Evolutionary conservation across 2,329 filamentous ascomycete species (phyloP).

Genomic region (Venturia oleaginea): DNA sequence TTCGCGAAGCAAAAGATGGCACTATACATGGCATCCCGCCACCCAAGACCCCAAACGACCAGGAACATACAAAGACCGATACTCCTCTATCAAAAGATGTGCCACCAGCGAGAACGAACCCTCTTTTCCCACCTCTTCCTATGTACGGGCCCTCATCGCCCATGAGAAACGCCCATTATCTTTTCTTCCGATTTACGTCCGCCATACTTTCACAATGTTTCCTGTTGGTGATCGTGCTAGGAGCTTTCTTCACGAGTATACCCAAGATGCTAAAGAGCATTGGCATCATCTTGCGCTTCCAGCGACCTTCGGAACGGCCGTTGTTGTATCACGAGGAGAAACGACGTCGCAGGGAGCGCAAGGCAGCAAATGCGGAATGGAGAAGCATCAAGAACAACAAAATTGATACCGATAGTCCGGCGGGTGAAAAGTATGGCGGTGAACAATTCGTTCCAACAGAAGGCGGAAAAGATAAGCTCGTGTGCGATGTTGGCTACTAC

Average conservation of each 20-base stretch:
- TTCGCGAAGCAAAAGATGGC: conserved; percentile 35
- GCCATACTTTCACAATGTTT: conserved; percentile 72
- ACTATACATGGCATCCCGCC: conserved; percentile 30
- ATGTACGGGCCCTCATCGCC: conserved; percentile 67
- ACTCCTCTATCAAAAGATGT: conserved; percentile 34
- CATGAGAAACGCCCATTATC: conserved; percentile 56
- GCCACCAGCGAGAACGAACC: conserved; percentile 62
- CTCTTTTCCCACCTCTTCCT: conserved; percentile 76
- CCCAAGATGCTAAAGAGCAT: conserved; percentile 41
- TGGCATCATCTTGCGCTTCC: conserved; percentile 47
- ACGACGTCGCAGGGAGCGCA: conserved; percentile 47
- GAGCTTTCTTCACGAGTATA: conserved; percentile 60
- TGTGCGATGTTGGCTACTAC: conserved; percentile 77
- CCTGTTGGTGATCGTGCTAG: conserved; percentile 64
- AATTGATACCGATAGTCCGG: conserved; percentile 24
- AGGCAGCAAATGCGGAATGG: conserved; percentile 46
- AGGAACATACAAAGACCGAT: conserved; percentile 22
- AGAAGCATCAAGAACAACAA: conserved; percentile 25
- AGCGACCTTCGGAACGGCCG: conserved; percentile 50
- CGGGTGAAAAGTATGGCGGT: conserved; percentile 35
- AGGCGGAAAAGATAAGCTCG: conserved; percentile 68
- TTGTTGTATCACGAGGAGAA: conserved; percentile 68
- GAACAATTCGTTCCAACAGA: conserved; percentile 65
- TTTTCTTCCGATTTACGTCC: conserved; percentile 56
- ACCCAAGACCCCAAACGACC: conserved; percentile 33